Conservation (phyloP, 1,284 basidiomycete species). For the Calocybe gambosa region DNA sequence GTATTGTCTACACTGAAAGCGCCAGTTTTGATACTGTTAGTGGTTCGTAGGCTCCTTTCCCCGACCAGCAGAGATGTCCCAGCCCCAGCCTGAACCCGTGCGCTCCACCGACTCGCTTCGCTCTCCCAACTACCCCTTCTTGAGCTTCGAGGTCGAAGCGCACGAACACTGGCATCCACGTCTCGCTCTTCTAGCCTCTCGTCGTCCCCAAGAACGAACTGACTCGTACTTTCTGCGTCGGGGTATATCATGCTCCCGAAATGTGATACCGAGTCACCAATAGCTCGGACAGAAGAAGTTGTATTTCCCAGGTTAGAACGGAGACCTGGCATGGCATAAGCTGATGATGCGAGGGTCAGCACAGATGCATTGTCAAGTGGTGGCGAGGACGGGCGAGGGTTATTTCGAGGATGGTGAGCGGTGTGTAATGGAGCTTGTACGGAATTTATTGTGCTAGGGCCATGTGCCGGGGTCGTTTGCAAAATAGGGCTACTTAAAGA, state of each 20-base stretch:
- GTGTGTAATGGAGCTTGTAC: conserved; percentile 85
- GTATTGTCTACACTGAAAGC: conserved; percentile 36
- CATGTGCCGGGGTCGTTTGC: conserved; percentile 11
- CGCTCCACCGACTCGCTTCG: conserved; percentile 78
- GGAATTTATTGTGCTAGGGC: conserved; percentile 24
- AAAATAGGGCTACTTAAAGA: conserved; percentile 32
- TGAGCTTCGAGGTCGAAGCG: conserved; percentile 72
- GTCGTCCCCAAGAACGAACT: conserved; percentile 56
- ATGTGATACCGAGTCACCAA: conserved; percentile 66
- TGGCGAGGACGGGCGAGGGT: conserved; percentile 85
- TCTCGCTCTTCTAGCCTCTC: conserved; percentile 62
- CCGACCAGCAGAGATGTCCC: conserved; percentile 39
- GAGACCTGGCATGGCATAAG: conserved; percentile 66
- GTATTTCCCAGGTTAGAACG: conserved; percentile 36
- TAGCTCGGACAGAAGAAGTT: conserved; percentile 42
- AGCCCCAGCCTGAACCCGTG: conserved; percentile 44
- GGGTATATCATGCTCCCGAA: conserved; percentile 49
- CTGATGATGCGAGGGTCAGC: conserved; percentile 88
- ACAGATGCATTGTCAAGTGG: conserved; percentile 90
- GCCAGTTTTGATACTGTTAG: conserved; percentile 52
- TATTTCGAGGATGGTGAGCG: conserved; percentile 88
- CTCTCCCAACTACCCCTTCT: conserved; percentile 81
- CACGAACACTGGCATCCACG: conserved; percentile 72
- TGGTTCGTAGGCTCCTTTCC: conserved; percentile 54
- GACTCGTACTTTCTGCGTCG: conserved; percentile 60